Evolutionary conservation across 1,284 basidiomycete genomes (phyloP).

Genomic region (Leccinum fallax): DNA sequence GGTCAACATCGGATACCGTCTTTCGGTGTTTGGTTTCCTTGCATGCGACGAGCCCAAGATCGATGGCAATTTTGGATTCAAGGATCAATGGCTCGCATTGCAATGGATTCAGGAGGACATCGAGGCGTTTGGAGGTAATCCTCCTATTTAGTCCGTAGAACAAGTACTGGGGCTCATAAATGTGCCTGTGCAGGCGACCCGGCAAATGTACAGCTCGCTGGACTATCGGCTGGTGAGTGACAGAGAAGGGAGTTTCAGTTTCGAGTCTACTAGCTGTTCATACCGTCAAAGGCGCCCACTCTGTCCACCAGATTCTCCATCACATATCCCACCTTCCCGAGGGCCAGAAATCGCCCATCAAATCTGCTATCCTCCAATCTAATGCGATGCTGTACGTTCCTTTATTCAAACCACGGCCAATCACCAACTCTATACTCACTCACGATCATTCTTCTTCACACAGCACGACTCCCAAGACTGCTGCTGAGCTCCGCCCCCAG

Average conservation of each 20-base stretch:
- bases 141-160: slow-evolving; percentile 42
- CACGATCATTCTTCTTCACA: background rate
- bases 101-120: slow-evolving; percentile 33
- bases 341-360: slow-evolving; percentile 61
- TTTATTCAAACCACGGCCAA: background rate
- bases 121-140: slow-evolving; percentile 36
- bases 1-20: slow-evolving; percentile 72
- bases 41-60: slow-evolving; percentile 61
- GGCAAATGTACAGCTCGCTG: slow-evolving; percentile 59
- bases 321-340: slow-evolving; percentile 65
- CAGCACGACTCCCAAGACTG: slow-evolving; percentile 57
- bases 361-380: slow-evolving; percentile 66
- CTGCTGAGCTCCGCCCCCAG: slow-evolving; percentile 57
- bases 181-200: slow-evolving; percentile 57
- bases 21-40: slow-evolving; percentile 75
- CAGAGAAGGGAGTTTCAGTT: background rate
- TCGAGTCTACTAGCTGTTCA: background rate
- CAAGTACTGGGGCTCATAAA: slow-evolving; percentile 46
- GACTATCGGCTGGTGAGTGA: slow-evolving; percentile 65
- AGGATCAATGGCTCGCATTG: slow-evolving; percentile 52
- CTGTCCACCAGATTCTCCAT: slow-evolving; percentile 74
- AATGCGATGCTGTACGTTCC: slow-evolving; percentile 66
- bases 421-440: background rate
- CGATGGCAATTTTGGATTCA: slow-evolving; percentile 77
- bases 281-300: slow-evolving; percentile 59